These are phyloP conservation scores for Cydonia oblonga DNA, from an alignment of 331 rosid species.

Conservation along the genomic window DNA sequence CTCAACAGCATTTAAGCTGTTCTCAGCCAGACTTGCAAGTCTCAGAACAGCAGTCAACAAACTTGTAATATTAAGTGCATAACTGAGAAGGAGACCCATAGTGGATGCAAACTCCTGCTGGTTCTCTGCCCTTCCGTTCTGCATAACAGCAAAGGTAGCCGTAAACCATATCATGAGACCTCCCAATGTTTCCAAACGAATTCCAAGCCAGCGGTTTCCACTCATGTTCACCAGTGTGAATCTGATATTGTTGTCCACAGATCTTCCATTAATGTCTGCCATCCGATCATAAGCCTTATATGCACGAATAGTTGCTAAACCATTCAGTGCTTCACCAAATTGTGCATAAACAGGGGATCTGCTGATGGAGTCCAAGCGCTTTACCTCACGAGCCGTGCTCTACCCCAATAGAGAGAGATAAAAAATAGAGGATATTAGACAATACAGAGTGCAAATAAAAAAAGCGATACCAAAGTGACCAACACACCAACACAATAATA, in stretches of 20 bases:
- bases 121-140: constrained; percentile 38
- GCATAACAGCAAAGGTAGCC: constrained; percentile 46
- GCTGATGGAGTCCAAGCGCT: constrained; percentile 85
- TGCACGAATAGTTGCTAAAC: constrained; percentile 77
- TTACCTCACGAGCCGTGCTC: constrained; percentile 93
- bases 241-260: constrained; percentile 35
- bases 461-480: not conserved
- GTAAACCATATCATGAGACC: constrained; percentile 48
- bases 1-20: constrained; percentile 60
- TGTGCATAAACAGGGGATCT: constrained; percentile 98
- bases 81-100: constrained; percentile 57
- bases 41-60: constrained; percentile 78
- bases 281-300: constrained; percentile 88
- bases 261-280: constrained; percentile 65
- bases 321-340: constrained; percentile 93
- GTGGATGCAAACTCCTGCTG: constrained; percentile 42
- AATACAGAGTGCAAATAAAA: not conserved
- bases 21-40: constrained; percentile 49
- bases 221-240: constrained; percentile 35
- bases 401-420: constrained; percentile 2
- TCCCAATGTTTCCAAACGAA: constrained; percentile 37
- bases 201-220: constrained; percentile 44
- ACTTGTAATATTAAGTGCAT: constrained; percentile 77
- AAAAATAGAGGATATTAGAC: not conserved
- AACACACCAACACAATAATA: not conserved